Evolutionary conservation across 2,329 filamentous ascomycete species (phyloP), one percentile per base, ranked within the genome.

Genomic region (Hymenoscyphus repandus): DNA sequence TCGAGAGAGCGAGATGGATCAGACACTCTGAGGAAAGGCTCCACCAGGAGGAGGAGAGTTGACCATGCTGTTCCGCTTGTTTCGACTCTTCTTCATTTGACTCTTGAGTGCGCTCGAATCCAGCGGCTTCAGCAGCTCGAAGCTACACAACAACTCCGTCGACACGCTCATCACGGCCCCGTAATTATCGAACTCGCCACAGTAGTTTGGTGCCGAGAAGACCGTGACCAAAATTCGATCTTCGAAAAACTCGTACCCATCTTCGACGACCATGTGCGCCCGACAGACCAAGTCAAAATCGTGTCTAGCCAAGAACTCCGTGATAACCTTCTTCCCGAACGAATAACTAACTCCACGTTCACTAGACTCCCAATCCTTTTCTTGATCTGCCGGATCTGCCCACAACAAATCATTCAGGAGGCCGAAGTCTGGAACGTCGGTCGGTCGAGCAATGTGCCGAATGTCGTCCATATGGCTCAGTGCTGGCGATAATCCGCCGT

Each of bases 101-200:
- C 86, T 96, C 79, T 99, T 99, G 55, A 99, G 76, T 32, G 92
- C 92, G 62, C 88, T 95, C 11, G 91, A 96, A 70, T 99, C 93
- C 42, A 99, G 78, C 6, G 93, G 93, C 70, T 99, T 99, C 54
- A 99, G 78, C 13, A 99, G 77, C 71, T 99, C 93, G 66, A 99
- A 99, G 67, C 91, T 96, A 73, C 93, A 99, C 1, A 99, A 80
- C 47, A 99, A 73, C 69, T 97, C 93, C 12, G 82, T 82, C 1
- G 90, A 96, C 18, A 99, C 93, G 2, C 92, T 96, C 93, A 99
- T 99, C 59, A 97, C 91, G 12, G 93, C 93, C 17, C 93, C 93
- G 90, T 93, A 97, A 58, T 99, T 99, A 68, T 99, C 93, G 60
- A 99, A 99, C 69, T 99, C 93, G 59, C 38, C 38, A 20, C 38